These are phyloP conservation scores for Ophiosphaerella narmari DNA, from an alignment of 2,329 filamentous ascomycete species.

Conservation along the genomic window DNA sequence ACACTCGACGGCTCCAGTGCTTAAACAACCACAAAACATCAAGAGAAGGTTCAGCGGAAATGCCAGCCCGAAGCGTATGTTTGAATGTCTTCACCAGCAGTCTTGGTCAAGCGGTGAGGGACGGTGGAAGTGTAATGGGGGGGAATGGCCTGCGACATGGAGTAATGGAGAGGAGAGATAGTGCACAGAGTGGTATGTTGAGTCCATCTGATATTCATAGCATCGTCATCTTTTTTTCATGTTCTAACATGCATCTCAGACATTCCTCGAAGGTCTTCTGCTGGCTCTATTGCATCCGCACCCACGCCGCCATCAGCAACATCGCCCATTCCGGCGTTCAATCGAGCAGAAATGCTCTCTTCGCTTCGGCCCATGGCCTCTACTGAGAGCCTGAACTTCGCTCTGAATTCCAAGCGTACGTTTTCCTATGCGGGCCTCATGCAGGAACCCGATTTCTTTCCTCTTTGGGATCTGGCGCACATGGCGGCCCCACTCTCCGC, in stretches of 20 bases:
- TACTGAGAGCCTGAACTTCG: conserved; percentile 28
- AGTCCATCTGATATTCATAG: background rate
- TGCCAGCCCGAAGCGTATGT: conserved; percentile 44
- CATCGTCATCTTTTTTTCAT: conserved; percentile 1
- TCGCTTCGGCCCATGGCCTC: conserved; percentile 30
- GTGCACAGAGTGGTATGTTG: conserved; percentile 34
- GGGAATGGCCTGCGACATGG: background rate
- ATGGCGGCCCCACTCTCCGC: conserved; percentile 18
- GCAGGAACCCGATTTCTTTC: conserved; percentile 32
- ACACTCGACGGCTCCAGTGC: background rate
- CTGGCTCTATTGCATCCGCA: conserved; percentile 24
- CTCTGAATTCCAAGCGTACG: conserved; percentile 31
- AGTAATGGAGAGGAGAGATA: conserved; percentile 32
- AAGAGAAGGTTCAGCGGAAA: conserved; percentile 23
- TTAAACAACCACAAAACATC: conserved; percentile 10
- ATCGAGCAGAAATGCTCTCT: conserved; percentile 29
- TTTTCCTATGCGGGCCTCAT: conserved; percentile 25
- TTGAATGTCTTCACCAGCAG: conserved; percentile 44
- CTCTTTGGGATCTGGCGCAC: conserved; percentile 19
- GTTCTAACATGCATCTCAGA: conserved; percentile 17
- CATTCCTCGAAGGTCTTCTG: conserved; percentile 25
- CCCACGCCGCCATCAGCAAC: conserved; percentile 18
- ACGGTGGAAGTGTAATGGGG: conserved; percentile 17
- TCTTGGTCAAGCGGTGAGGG: conserved; percentile 37
- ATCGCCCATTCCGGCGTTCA: conserved; percentile 25